Evolutionary conservation across 495 filamentous ascomycete species (phyloP).

Genomic region (Pseudevernia furfuracea): DNA sequence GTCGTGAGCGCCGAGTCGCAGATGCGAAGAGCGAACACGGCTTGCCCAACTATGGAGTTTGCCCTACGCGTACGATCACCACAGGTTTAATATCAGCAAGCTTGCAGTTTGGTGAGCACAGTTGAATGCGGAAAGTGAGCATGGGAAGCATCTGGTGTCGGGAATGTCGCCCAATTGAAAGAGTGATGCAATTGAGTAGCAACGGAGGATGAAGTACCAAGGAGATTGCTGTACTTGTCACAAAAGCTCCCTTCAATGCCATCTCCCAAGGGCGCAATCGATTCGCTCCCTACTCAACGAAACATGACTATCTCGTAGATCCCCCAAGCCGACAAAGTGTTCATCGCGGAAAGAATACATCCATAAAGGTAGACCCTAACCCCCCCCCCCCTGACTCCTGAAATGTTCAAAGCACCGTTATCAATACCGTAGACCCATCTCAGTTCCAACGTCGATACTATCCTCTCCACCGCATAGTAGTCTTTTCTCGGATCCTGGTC

Average conservation of each 20-base stretch:
- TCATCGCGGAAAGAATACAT: background rate
- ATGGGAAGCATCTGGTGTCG: no score
- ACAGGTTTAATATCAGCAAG: no score
- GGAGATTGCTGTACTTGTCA: background rate
- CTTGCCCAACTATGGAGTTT: no score
- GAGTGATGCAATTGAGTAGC: no score
- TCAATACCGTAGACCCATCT: background rate
- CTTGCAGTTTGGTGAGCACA: no score
- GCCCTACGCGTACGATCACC: no score
- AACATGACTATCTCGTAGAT: background rate
- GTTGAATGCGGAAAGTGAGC: no score
- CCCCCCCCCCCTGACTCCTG: background rate
- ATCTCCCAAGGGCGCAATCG: background rate
- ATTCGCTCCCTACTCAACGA: background rate
- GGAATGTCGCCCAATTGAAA: no score
- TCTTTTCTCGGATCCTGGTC: slow-evolving; percentile 39
- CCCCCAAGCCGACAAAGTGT: background rate
- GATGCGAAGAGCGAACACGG: background rate
- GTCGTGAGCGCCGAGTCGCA: background rate
- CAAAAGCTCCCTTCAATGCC: background rate
- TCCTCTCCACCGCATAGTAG: slow-evolving; percentile 30
- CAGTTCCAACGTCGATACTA: slow-evolving; percentile 31
- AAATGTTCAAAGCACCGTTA: background rate
- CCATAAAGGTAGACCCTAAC: no score
- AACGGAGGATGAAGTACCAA: background rate